Base-by-base conservation (phyloP, 2,329 filamentous ascomycete species). In the Chlorencoelia australis region DNA sequence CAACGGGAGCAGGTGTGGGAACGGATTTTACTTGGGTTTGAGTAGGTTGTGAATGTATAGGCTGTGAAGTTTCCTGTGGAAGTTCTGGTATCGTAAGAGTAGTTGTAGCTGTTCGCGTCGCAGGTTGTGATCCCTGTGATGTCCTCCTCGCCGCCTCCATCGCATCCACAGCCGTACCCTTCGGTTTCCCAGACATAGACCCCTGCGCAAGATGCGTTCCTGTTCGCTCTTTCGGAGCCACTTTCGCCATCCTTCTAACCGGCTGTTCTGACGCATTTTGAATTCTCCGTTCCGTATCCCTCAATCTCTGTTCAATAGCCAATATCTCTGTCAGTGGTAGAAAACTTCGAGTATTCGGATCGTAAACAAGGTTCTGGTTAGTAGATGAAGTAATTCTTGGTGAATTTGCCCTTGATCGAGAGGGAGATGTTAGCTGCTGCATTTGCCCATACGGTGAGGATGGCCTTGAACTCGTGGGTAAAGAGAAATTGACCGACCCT, bases 311-410 rank as follows among this genome's bases (percentile, higher is more conserved):
- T 33, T 70, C 65, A 29, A 58, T 58, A 33, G 55, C 65, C 45
- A 62, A 30, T 13, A 71, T 44, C 17, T 69, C 60, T 5, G 53
- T 55, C 35, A 59, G 66, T 3, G 69, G 65, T 3, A 79, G 64
- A 65, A 79, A 75, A 41, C 75, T 69, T 46, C 75, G 66, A 11
- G 76, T 77, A 47, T 79, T 79, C n/a, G 74, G 65, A 44, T 79
- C 75, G 48, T 77, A 76, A 30, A 81, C 69, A 54, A 82, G 48
- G 20, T 61, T 55, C 45, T 67, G 66, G 60, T 27, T 62, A 53
- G 45, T 47, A 45, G 38, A 46, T 20, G 48, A 46, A 37, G 43
- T 44, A 29, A 52, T 49, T 35, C 38, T 45, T 39, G 49, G 41
- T 29, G 27, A n/a, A 42, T 46, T 47, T 42, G 43, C 22, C 43